These are phyloP conservation scores for Paramecium tetraurelia DNA, from an alignment of 73 alveolate genomes.

Conservation along the genomic window DNA sequence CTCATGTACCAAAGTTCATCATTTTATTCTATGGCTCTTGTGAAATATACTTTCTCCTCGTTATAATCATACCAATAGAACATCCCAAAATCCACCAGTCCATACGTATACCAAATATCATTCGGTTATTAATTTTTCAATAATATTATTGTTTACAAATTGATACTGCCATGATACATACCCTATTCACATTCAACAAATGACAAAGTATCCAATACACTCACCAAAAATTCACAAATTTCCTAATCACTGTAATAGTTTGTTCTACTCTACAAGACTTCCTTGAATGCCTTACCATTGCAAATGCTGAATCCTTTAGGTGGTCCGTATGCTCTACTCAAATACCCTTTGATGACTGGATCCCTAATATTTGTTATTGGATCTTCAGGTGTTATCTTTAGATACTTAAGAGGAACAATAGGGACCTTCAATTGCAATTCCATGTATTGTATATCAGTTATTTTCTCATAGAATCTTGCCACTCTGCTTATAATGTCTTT, in stretches of 20 bases:
- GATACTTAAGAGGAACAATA: neutral
- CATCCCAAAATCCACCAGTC: neutral
- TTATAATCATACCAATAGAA: slow-evolving; percentile 6
- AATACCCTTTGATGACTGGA: neutral
- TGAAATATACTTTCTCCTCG: neutral
- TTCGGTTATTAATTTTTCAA: neutral
- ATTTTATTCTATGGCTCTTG: neutral
- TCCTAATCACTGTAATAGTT: neutral
- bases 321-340: neutral
- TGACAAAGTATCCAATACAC: neutral
- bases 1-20: slow-evolving; percentile 11
- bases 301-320: neutral
- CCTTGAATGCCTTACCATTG: neutral
- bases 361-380: neutral
- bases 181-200: slow-evolving; percentile 1
- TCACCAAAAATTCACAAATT: neutral
- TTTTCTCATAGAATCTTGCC: neutral
- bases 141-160: neutral
- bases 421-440: neutral
- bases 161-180: neutral
- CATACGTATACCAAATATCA: neutral
- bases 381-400: neutral
- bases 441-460: neutral
- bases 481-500: neutral
- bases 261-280: neutral